A percentile compares a stretch with the other conserved stretches of the same genome.
phyloP scores from a whole-genome alignment of 495 filamentous ascomycete genomes.

The Penicillium paxilli region DNA sequence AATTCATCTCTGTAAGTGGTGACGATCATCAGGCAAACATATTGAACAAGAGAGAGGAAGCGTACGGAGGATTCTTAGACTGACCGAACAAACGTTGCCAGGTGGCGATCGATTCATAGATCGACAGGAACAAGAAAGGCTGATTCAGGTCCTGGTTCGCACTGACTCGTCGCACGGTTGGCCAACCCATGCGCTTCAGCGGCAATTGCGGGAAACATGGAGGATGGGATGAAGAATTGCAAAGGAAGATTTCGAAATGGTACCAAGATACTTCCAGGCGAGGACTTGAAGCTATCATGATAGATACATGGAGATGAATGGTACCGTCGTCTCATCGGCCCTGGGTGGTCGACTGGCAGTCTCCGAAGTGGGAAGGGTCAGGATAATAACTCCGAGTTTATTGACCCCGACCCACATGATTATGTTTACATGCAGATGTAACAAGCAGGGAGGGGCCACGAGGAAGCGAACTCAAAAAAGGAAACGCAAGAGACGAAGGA shows the following conservation, averaged over 20 bases:
- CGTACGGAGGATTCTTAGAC: too few relatives aligned
- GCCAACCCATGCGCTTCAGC: conserved; percentile 25
- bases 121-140: conserved; percentile 20
- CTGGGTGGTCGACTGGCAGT: too few relatives aligned
- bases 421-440: background rate
- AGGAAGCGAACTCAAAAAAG: background rate
- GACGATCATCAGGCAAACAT: background rate
- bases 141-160: conserved; percentile 22
- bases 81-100: conserved; percentile 4
- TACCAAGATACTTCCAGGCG: too few relatives aligned
- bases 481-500: background rate
- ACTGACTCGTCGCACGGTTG: conserved; percentile 23
- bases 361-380: too few relatives aligned
- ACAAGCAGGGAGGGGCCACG: background rate
- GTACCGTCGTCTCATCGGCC: too few relatives aligned
- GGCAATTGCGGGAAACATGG: conserved; percentile 26
- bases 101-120: conserved; percentile 28
- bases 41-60: background rate
- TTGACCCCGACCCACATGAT: too few relatives aligned
- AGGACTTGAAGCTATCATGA: too few relatives aligned
- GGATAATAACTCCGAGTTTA: too few relatives aligned
- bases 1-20: conserved; percentile 22
- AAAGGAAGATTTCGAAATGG: too few relatives aligned
- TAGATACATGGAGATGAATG: too few relatives aligned
- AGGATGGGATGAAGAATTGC: conserved; percentile 13